Evolutionary conservation across 2,329 filamentous ascomycete species (phyloP).

Genomic region (Neonectria faginata): DNA sequence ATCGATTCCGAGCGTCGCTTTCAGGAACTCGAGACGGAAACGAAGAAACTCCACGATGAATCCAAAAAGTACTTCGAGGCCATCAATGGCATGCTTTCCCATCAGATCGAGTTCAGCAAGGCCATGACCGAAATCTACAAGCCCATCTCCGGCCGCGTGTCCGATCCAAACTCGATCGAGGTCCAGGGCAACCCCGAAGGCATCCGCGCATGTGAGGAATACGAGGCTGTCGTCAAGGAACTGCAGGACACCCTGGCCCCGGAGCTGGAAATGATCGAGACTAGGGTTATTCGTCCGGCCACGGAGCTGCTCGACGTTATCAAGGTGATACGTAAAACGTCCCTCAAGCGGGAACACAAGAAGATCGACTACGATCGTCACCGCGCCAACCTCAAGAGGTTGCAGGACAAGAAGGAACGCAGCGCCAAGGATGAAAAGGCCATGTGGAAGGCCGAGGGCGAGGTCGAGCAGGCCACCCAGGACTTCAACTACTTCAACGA

Average conservation of each 20-base stretch:
- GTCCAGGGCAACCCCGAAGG: constrained; percentile 91
- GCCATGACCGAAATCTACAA: constrained; percentile 98
- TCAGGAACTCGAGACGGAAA: constrained; percentile 92
- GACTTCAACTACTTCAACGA: constrained; percentile 99
- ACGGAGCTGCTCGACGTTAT: constrained; percentile 95
- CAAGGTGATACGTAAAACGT: constrained; percentile 92
- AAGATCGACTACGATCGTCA: constrained; percentile 96
- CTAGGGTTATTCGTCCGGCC: constrained; percentile 88
- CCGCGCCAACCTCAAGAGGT: constrained; percentile 85
- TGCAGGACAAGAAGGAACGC: constrained; percentile 98
- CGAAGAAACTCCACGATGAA: constrained; percentile 96
- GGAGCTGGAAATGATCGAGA: constrained; percentile 98
- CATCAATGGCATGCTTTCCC: constrained; percentile 96
- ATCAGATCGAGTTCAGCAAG: constrained; percentile 98
- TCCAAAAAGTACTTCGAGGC: constrained; percentile 97
- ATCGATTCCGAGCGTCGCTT: constrained; percentile 95
- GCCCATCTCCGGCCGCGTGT: constrained; percentile 94
- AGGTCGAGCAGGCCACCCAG: constrained; percentile 90
- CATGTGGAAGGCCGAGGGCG: constrained; percentile 93
- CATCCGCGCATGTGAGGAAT: constrained; percentile 95
- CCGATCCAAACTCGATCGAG: constrained; percentile 86
- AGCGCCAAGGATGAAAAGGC: constrained; percentile 97
- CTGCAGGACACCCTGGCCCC: constrained; percentile 88
- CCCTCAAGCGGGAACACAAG: constrained; percentile 94
- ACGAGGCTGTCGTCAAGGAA: constrained; percentile 90